These are phyloP conservation scores for Diutina scorzettiae DNA, from an alignment of 1,139 yeast genomes.

Conservation along the genomic window DNA sequence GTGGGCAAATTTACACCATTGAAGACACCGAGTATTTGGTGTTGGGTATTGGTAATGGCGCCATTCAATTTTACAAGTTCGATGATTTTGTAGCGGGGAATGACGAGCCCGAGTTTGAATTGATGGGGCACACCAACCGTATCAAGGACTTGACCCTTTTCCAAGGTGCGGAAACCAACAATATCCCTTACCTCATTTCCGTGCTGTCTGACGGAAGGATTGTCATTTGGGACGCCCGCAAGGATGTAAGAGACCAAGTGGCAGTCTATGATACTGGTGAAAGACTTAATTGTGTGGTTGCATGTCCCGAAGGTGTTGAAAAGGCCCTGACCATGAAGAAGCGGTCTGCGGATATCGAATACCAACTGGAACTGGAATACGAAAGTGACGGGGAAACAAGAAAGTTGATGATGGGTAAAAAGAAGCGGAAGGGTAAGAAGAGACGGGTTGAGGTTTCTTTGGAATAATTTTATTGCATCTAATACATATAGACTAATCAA, in stretches of 20 bases:
- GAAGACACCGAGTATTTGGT: constrained; percentile 44
- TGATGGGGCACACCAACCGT: constrained; percentile 76
- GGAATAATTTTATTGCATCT: constrained; percentile 19
- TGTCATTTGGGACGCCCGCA: constrained; percentile 72
- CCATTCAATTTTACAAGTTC: constrained; percentile 43
- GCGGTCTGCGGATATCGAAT: constrained; percentile 13
- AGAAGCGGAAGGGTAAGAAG: constrained; percentile 13
- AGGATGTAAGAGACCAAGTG: constrained; percentile 49
- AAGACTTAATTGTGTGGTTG: constrained; percentile 74
- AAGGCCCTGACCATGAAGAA: constrained; percentile 58
- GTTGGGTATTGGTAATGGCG: constrained; percentile 64
- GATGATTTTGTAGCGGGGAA: constrained; percentile 12
- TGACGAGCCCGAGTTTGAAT: constrained; percentile 38
- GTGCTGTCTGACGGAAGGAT: constrained; percentile 90
- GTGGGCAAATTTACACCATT: constrained; percentile 39
- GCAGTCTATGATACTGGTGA: constrained; percentile 93
- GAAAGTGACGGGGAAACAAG: constrained; percentile 50
- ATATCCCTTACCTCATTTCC: constrained; percentile 48
- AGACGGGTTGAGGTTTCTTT: constrained; percentile 39
- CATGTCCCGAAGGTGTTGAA: constrained; percentile 72
- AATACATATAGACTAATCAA: neutral
- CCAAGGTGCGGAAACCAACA: constrained; percentile 23
- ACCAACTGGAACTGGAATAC: constrained; percentile 51
- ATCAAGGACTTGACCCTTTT: constrained; percentile 64
- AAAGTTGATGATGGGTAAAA: constrained; percentile 27